These are phyloP conservation scores for Debaryomyces coudertii DNA, from an alignment of 1,139 yeast species.

Conservation along the genomic window DNA sequence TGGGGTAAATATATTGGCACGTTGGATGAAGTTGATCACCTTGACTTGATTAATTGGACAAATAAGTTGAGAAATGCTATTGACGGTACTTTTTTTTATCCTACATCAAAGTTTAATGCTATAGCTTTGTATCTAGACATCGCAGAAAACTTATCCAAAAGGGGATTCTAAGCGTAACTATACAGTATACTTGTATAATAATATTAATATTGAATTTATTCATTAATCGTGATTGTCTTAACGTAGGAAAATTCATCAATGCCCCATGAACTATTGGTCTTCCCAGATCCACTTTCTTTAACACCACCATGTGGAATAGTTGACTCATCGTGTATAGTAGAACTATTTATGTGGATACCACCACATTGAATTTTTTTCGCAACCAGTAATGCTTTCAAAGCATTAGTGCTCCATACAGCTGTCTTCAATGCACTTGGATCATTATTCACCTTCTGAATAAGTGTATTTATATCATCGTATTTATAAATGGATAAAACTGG, in stretches of 20 bases:
- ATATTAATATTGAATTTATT: slow-evolving; percentile 7
- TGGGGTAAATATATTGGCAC: slow-evolving; percentile 90
- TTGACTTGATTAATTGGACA: slow-evolving; percentile 84
- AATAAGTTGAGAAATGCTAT: slow-evolving; percentile 48
- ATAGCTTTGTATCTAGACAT: slow-evolving; percentile 75
- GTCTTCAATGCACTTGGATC: slow-evolving; percentile 53
- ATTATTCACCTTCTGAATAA: slow-evolving; percentile 33
- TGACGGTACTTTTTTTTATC: slow-evolving; percentile 38
- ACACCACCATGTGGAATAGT: slow-evolving; percentile 61
- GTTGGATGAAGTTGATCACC: slow-evolving; percentile 75
- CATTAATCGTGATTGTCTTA: slow-evolving; percentile 40
- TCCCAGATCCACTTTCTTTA: slow-evolving; percentile 53
- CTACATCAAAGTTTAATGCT: slow-evolving; percentile 60
- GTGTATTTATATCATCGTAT: slow-evolving; percentile 34
- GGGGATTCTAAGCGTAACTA: slow-evolving; percentile 52
- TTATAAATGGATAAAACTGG: slow-evolving; percentile 46
- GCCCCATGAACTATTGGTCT: slow-evolving; percentile 57
- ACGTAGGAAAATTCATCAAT: slow-evolving; percentile 43
- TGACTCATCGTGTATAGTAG: slow-evolving; percentile 53
- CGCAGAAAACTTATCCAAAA: slow-evolving; percentile 66
- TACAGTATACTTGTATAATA: slow-evolving; percentile 3
- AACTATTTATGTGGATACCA: slow-evolving; percentile 54
- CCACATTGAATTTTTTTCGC: slow-evolving; percentile 47
- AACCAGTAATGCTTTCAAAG: slow-evolving; percentile 37
- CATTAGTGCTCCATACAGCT: slow-evolving; percentile 56